Evolutionary conservation across 1,284 basidiomycete species (phyloP), one percentile per base, ranked within the genome.

Genomic region (Leccinum olivaceoglutinosum): DNA sequence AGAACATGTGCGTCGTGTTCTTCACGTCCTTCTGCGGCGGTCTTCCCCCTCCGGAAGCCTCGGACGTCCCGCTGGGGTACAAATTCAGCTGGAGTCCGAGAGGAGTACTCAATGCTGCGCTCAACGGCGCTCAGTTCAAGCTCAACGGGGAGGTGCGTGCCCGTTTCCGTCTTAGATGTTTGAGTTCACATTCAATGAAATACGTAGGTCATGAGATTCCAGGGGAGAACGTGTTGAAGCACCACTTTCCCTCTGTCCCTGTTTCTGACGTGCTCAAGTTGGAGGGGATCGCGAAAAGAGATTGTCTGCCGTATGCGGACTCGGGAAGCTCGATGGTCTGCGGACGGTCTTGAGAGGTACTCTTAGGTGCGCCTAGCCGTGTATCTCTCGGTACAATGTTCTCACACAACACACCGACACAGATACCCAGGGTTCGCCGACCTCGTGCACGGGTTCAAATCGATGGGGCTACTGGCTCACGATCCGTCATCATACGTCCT

Each of bases 21-120:
- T 97, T 97, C 76, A 87, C 88, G 1, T 96, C 93, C 0, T 97
- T 96, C 82, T 98, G 95, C 67, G 95, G 96, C 11, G 96, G 95
- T 1, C 79, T 98, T 14, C 96, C 95, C 1, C 89, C 91, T 3
- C 92, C 93, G 0, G 89, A 92, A 59, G 75, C 73, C 38, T 80
- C 84, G 12, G 84, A 83, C 41, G 86, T 85, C 5, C 85, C 94
- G 2, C 78, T 34, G 21, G 86, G 90, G 29, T 29, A 29, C 29
- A 29, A 29, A 29, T 29, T 29, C 29, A 29, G 29, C 29, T 5
- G 29, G 25, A 25, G 25, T 3, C 25, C 29, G 3, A 29, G 4
- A 29, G 29, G 29, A 5, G 29, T 29, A 4, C 29, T 29, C 29
- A 29, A 29, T 1, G 29, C 29, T 29, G 29, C 29, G 29, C 29